These are phyloP conservation scores for Cicer pinnatifidum DNA, from an alignment of 306 rosid species.

Conservation along the genomic window DNA sequence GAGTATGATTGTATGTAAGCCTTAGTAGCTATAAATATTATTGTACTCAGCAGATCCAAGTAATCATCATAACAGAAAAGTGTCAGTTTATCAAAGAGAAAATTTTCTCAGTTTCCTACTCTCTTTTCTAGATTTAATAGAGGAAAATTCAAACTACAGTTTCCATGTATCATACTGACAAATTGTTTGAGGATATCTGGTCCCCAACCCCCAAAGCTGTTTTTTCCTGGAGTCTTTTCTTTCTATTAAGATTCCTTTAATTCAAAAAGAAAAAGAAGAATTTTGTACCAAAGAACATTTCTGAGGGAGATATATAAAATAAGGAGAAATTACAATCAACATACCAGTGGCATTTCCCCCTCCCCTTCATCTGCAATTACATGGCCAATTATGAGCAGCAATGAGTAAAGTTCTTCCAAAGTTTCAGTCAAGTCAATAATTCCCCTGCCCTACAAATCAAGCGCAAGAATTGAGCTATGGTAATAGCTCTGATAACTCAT, in stretches of 20 bases:
- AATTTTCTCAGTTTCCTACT: not conserved
- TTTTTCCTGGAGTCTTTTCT: not conserved
- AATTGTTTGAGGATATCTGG: not conserved
- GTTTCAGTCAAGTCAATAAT: constrained; percentile 76
- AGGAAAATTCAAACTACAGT: too few relatives aligned
- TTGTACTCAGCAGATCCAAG: not conserved
- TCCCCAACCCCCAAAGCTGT: not conserved
- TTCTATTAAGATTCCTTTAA: not conserved
- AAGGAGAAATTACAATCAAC: constrained; percentile 43
- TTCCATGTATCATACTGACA: constrained; percentile 12
- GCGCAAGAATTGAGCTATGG: constrained; percentile 47
- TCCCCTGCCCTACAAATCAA: constrained; percentile 79
- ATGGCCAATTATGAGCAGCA: constrained; percentile 84
- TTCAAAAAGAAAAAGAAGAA: not conserved
- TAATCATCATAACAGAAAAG: not conserved
- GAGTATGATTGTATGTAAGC: not conserved
- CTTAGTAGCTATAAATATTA: constrained; percentile 10
- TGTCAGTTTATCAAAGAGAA: not conserved
- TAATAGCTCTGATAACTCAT: constrained; percentile 29
- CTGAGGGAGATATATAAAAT: constrained; percentile 30
- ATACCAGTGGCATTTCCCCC: constrained; percentile 93
- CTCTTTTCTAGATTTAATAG: not conserved
- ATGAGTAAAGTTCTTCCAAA: constrained; percentile 89
- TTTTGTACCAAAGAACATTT: constrained; percentile 22
- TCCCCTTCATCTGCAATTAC: constrained; percentile 95